A percentile compares a stretch with the other conserved stretches of the same genome.
Evolutionary conservation across 2,329 filamentous ascomycete genomes (phyloP).

Genomic region (Byssothecium circinans): DNA sequence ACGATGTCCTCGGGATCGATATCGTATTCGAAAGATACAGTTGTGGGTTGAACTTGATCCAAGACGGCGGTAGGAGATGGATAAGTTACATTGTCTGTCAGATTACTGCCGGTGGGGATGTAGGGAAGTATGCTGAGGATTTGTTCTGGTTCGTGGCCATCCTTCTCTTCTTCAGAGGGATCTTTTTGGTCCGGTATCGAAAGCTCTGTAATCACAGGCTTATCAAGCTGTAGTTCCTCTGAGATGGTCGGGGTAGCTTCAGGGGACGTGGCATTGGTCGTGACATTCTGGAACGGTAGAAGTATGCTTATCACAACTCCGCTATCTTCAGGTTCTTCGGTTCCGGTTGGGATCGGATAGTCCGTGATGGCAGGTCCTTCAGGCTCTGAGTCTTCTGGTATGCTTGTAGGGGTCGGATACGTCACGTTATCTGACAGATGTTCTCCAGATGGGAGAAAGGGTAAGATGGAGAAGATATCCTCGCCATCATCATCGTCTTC

Average conservation of each 20-base stretch:
- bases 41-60: neutral
- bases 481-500: neutral
- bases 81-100: conserved; percentile 6
- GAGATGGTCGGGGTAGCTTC: no score
- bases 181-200: no score
- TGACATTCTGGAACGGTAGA: conserved; percentile 4
- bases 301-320: no score
- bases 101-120: neutral
- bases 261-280: conserved; percentile 4
- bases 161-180: no score
- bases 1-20: no score
- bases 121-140: conserved; percentile 2
- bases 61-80: neutral
- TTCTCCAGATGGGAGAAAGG: neutral
- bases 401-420: neutral
- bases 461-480: neutral
- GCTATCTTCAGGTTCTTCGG: no score
- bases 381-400: no score
- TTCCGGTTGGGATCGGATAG: neutral
- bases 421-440: conserved; percentile 3
- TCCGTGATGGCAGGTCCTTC: no score
- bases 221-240: no score
- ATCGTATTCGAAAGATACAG: neutral
- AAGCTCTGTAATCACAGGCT: no score
- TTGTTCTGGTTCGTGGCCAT: no score